Conservation (phyloP, 1,139 yeast genomes). For the Blastobotrys serpentis region DNA sequence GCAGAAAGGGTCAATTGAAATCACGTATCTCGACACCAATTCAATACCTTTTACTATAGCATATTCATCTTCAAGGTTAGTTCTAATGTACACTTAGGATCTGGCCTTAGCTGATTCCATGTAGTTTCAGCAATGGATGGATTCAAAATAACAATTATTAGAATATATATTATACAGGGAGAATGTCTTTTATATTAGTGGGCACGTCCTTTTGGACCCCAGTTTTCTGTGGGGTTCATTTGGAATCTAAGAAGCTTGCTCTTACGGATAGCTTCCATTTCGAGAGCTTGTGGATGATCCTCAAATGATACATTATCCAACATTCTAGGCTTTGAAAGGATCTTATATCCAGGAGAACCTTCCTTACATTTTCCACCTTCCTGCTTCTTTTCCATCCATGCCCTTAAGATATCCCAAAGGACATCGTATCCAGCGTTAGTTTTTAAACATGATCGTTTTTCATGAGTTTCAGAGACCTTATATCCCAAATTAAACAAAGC, state of each 20-base stretch:
- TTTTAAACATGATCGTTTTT: conserved; percentile 79
- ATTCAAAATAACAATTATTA: too few relatives aligned
- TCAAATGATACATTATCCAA: conserved; percentile 43
- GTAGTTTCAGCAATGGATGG: too few relatives aligned
- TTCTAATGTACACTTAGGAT: too few relatives aligned
- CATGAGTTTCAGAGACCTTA: conserved; percentile 82
- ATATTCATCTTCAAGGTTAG: too few relatives aligned
- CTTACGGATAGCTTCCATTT: conserved; percentile 58
- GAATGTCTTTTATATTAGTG: conserved; percentile 18
- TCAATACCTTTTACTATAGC: too few relatives aligned
- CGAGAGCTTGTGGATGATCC: conserved; percentile 54
- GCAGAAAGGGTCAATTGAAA: too few relatives aligned
- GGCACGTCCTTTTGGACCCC: conserved; percentile 86
- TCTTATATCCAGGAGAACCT: conserved; percentile 63
- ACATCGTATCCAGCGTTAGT: conserved; percentile 86
- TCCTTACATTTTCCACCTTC: conserved; percentile 44
- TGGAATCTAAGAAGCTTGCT: conserved; percentile 84
- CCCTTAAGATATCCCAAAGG: conserved; percentile 68
- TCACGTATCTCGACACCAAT: too few relatives aligned
- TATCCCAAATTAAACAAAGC: conserved; percentile 88
- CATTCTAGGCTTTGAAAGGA: conserved; percentile 46
- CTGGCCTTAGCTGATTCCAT: too few relatives aligned
- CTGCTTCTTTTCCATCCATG: conserved; percentile 54
- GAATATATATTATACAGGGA: conserved; percentile 13
- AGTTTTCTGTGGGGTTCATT: conserved; percentile 85